phyloP scores from a whole-genome alignment of 495 filamentous ascomycete genomes.

The Pyrenula massariospora region DNA sequence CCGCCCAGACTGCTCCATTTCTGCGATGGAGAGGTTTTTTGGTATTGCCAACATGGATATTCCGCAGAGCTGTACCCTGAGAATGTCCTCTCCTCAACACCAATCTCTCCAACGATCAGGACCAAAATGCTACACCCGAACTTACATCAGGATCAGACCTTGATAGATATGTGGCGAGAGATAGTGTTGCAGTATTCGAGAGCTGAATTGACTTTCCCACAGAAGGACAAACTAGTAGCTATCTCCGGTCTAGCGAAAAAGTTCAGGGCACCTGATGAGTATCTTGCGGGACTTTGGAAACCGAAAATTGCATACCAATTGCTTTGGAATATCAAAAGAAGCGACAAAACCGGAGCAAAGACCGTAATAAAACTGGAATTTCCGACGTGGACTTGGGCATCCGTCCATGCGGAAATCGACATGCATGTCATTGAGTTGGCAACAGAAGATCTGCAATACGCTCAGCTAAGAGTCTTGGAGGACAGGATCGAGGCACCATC shows the following conservation, averaged over 20 bases:
- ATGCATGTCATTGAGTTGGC: not conserved
- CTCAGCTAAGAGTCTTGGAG: not conserved
- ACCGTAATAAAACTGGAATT: not conserved
- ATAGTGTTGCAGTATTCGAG: not conserved
- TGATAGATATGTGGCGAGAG: not conserved
- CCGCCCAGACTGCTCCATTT: not conserved
- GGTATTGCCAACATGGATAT: not conserved
- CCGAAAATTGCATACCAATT: not conserved
- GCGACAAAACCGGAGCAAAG: not conserved
- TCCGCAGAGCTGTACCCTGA: not conserved
- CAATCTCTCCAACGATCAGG: not conserved
- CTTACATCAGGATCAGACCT: not conserved
- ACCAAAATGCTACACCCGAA: not conserved
- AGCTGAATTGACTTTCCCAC: not conserved
- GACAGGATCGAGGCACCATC: not conserved
- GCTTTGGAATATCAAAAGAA: not conserved
- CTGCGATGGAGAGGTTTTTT: not conserved
- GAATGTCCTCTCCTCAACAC: not conserved
- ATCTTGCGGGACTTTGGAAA: not conserved
- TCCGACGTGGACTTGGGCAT: not conserved
- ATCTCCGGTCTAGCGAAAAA: not conserved
- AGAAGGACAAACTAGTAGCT: not conserved
- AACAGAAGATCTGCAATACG: not conserved
- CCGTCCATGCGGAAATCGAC: not conserved
- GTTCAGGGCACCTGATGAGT: not conserved